A percentile compares a stretch with the other conserved stretches of the same genome.
Evolutionary conservation across 129 eudicot species (phyloP).

Genomic region (Helianthus tuberosus): DNA sequence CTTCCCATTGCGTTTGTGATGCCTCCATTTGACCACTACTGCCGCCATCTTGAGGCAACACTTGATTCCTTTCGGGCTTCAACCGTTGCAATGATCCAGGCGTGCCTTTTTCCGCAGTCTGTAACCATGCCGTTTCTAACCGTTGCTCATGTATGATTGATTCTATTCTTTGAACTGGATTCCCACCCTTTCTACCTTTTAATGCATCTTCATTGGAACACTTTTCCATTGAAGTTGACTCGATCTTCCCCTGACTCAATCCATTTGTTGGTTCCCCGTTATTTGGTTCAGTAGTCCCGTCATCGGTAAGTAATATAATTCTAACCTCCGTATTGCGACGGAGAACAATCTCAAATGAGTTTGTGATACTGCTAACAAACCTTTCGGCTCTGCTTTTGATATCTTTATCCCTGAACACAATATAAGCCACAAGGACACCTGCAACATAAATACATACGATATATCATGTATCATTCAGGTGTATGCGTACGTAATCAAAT

Average conservation of each 20-base stretch:
- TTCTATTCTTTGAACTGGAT: slow-evolving; percentile 87
- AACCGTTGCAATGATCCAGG: slow-evolving; percentile 71
- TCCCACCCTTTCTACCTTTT: slow-evolving; percentile 45
- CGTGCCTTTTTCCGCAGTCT: slow-evolving; percentile 85
- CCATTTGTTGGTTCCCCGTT: slow-evolving; percentile 33
- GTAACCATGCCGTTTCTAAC: slow-evolving; percentile 95
- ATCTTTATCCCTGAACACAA: slow-evolving; percentile 67
- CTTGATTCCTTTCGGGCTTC: slow-evolving; percentile 90
- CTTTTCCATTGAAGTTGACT: slow-evolving; percentile 31
- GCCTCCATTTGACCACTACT: slow-evolving; percentile 37
- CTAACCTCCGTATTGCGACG: slow-evolving; percentile 74
- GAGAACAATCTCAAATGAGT: slow-evolving; percentile 78
- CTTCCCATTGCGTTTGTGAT: slow-evolving; percentile 69
- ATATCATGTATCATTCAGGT: not conserved
- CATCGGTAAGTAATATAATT: slow-evolving; percentile 55
- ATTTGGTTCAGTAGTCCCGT: slow-evolving; percentile 22
- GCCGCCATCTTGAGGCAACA: slow-evolving; percentile 78
- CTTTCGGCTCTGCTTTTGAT: slow-evolving; percentile 84
- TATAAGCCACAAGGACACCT: slow-evolving; percentile 78
- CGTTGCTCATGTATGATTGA: slow-evolving; percentile 89
- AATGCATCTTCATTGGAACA: slow-evolving; percentile 13
- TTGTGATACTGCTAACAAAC: slow-evolving; percentile 88
- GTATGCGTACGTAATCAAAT: not conserved
- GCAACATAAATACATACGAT: slow-evolving; percentile 25
- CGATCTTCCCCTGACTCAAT: slow-evolving; percentile 21